These are phyloP conservation scores for Ramularia collo-cygni DNA, from an alignment of 2,329 filamentous ascomycete genomes.

Conservation along the genomic window DNA sequence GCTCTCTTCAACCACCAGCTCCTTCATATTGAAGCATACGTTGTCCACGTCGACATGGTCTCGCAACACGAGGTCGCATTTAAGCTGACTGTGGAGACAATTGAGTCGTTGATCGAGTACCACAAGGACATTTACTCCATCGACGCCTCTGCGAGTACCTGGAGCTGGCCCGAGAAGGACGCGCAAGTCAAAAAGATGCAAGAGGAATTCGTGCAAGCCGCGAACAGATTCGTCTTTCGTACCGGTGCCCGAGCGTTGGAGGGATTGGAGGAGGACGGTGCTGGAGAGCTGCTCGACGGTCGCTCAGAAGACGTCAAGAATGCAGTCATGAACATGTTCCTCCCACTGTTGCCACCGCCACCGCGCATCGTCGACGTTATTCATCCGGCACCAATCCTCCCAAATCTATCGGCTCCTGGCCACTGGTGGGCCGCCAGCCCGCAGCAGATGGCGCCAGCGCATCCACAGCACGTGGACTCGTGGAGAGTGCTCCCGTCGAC, in stretches of 20 bases:
- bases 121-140: constrained; percentile 94
- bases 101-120: constrained; percentile 87
- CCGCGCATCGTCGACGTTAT: constrained; percentile 85
- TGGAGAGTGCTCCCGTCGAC: constrained; percentile 92
- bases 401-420: constrained; percentile 61
- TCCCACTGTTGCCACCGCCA: constrained; percentile 75
- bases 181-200: constrained; percentile 94
- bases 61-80: constrained; percentile 94
- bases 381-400: constrained; percentile 75
- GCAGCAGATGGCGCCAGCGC: constrained; percentile 50
- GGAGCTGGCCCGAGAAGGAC: constrained; percentile 95
- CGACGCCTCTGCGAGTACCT: constrained; percentile 80
- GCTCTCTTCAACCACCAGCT: constrained; percentile 89
- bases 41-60: constrained; percentile 98
- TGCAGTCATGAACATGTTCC: constrained; percentile 76
- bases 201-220: constrained; percentile 89
- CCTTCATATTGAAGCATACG: constrained; percentile 90
- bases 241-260: constrained; percentile 84
- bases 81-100: constrained; percentile 92
- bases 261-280: constrained; percentile 92
- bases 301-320: constrained; percentile 91
- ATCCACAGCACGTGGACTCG: constrained; percentile 68
- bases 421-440: constrained; percentile 75
- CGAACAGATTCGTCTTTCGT: constrained; percentile 95
- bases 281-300: constrained; percentile 84